Base-by-base conservation (phyloP, 2,329 filamentous ascomycete species). In the Pyricularia grisea region DNA sequence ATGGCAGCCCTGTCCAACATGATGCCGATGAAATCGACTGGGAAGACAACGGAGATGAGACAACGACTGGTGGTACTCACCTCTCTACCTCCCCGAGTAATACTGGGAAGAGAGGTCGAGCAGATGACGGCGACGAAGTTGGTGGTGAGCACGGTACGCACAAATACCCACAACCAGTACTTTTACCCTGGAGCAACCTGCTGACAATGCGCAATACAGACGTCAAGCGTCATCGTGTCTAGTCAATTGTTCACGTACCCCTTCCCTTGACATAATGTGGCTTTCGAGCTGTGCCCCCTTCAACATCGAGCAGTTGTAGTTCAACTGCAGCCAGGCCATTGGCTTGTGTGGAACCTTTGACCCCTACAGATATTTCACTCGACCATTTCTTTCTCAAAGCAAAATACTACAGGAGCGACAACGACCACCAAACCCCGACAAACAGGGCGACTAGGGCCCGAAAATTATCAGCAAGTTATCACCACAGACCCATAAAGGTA, bases 201-300 rank as follows among this genome's bases (percentile, higher is more conserved):
- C 67, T 14, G 4, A 63, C 27, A 30, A 30, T 27, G 7, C 36
- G 23, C 31, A 82, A 71, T 58, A 70, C 73, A 79, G 84, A 84
- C 75, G 75, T 79, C 77, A 87, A 86, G 78, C 85, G 85, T 73
- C 81, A 80, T 75, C 84, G 84, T 69, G 80, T 77, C 69, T 74
- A 63, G 14, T 63, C 25, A 12, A 25, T 12, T 23, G 27, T 63
- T 14, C 5, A 63, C 6, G 2, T 3, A 17, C 60, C 60, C 60
- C 25, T 63, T 28, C 14, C 60, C 7, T 50, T 50, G 42, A 7
- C 27, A 63, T 28, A 17, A 17, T 61, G n/a, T 27, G 27, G 58
- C 58, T 9, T 17, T 61, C 58, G 25, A 27, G 58, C 58, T 61
- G n/a, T 27, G 23, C n/a, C 23, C 58, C 58, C 25, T 27, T 63